Percentiles rank a stretch among this genome's conserved stretches.
Conservation (phyloP, 2,329 filamentous ascomycete species). For the Zarea fungicola region DNA sequence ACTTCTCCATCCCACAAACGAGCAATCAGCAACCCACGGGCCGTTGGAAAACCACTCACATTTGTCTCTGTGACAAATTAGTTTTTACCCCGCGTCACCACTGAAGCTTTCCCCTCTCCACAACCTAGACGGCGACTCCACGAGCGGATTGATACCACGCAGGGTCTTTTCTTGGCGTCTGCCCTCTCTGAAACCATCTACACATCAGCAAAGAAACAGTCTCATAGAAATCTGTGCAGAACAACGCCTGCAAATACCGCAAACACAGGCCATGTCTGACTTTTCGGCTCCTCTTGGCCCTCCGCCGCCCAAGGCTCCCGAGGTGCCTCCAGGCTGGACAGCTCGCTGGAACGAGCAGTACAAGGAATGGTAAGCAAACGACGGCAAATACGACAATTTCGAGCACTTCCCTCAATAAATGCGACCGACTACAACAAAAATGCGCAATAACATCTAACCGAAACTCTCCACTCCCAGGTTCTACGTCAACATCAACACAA, state of each 20-base stretch:
- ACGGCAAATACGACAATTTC: no score
- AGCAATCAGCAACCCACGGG: no score
- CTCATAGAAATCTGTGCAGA: neutral
- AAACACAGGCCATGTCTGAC: conserved; percentile 41
- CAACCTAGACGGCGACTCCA: no score
- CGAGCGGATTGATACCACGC: conserved; percentile 1
- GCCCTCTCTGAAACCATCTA: neutral
- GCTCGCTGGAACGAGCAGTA: conserved; percentile 84
- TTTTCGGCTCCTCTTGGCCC: conserved; percentile 50
- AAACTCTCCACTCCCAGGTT: conserved; percentile 66
- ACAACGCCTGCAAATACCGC: no score
- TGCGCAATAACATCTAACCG: no score
- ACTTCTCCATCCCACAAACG: no score
- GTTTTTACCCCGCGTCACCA: no score
- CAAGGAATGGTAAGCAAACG: conserved; percentile 68
- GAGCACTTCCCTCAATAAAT: no score
- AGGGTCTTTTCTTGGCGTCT: conserved; percentile 6
- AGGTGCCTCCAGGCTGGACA: conserved; percentile 65
- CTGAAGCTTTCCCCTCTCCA: neutral
- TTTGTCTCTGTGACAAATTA: no score
- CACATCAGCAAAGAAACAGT: no score
- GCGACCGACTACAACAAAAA: no score
- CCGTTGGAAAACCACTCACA: no score
- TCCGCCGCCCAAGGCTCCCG: conserved; percentile 58
- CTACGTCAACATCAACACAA: conserved; percentile 85